A percentile compares a stretch with the other conserved stretches of the same genome.
Evolutionary conservation across 257 asterid species (phyloP).

Genomic region (Solanum ossicruentum): DNA sequence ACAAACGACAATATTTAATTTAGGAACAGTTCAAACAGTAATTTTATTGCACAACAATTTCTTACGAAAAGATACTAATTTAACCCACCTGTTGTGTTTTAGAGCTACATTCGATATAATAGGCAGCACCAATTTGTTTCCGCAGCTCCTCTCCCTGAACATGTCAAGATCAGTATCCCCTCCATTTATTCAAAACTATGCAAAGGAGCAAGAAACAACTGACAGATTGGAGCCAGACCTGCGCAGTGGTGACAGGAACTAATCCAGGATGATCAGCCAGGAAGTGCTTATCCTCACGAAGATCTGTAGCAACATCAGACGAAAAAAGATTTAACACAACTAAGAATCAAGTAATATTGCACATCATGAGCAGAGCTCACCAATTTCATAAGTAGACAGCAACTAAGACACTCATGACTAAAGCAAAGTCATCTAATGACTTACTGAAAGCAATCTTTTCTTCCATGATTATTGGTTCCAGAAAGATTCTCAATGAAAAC

Average conservation of each 20-base stretch:
- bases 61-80: background rate
- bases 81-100: conserved; percentile 84
- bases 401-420: background rate
- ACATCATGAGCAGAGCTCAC: background rate
- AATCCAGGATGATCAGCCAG: conserved; percentile 92
- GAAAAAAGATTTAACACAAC: background rate
- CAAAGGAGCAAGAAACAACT: background rate
- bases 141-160: conserved; percentile 96
- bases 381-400: background rate
- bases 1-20: background rate
- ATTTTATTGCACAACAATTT: background rate
- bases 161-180: background rate
- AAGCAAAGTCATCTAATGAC: background rate
- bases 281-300: conserved; percentile 86
- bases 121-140: conserved; percentile 71
- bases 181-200: background rate
- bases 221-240: conserved; percentile 33
- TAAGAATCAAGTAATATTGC: background rate
- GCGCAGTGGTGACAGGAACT: conserved; percentile 67
- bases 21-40: background rate
- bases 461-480: background rate
- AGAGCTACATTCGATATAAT: conserved; percentile 90
- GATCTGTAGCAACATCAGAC: conserved; percentile 36
- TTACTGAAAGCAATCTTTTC: background rate
- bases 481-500: background rate